A percentile compares a stretch with the other conserved stretches of the same genome.
Conservation (phyloP, 2,329 filamentous ascomycete species). For the Ambrosiella beaveri region DNA sequence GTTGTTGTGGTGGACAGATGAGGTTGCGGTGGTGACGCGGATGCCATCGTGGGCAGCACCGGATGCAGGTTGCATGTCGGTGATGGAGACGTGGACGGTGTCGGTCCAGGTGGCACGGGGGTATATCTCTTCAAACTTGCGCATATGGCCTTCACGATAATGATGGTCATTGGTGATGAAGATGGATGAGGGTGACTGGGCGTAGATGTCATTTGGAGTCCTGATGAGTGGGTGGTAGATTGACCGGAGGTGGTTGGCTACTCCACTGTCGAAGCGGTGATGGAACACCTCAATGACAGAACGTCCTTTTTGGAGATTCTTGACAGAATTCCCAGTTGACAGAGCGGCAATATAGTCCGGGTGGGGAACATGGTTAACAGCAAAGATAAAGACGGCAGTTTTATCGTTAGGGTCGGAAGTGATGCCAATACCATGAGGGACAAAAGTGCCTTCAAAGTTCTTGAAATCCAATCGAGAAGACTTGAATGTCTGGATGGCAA, state of each 20-base stretch:
- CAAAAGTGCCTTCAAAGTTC: constrained; percentile 34
- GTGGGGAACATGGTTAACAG: constrained; percentile 41
- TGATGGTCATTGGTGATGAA: constrained; percentile 44
- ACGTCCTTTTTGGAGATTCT: constrained; percentile 20
- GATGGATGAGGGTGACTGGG: constrained; percentile 28
- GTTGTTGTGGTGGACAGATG: constrained; percentile 35
- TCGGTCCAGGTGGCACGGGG: constrained; percentile 30
- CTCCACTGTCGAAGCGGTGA: constrained; percentile 28
- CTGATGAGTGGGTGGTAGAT: constrained; percentile 33
- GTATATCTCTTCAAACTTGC: constrained; percentile 30
- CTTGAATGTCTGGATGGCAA: constrained; percentile 24
- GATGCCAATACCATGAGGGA: constrained; percentile 44
- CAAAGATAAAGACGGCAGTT: constrained; percentile 39
- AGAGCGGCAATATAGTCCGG: constrained; percentile 20
- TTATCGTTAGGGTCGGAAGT: constrained; percentile 28
- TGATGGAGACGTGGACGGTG: constrained; percentile 22
- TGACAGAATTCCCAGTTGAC: neutral
- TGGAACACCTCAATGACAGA: constrained; percentile 43
- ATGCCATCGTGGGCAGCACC: constrained; percentile 21
- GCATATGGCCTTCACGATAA: constrained; percentile 30
- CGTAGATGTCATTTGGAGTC: constrained; percentile 43
- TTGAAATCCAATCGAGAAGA: constrained; percentile 29
- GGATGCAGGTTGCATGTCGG: constrained; percentile 7
- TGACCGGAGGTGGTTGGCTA: constrained; percentile 31
- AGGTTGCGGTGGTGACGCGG: constrained; percentile 26